A percentile compares a stretch with the other conserved stretches of the same genome.
Conservation (phyloP, 208 protist genomes). For the Blechomonas ayalai region DNA sequence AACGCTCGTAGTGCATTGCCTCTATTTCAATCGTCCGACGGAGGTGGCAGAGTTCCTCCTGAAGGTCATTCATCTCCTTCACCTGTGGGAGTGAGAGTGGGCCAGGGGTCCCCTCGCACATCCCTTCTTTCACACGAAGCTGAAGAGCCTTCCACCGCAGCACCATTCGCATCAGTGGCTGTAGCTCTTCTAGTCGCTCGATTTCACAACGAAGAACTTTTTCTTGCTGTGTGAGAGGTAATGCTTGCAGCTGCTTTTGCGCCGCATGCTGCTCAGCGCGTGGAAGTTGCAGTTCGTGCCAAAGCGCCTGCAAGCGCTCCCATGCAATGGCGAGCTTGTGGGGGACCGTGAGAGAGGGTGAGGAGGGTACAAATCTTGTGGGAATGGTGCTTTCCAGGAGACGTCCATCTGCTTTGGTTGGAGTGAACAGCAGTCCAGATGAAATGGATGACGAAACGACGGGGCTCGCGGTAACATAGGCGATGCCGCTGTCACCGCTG, state of each 20-base stretch:
- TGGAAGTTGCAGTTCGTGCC: conserved; percentile 44
- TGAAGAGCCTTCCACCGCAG: conserved; percentile 60
- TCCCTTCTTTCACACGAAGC: conserved; percentile 23
- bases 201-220: conserved; percentile 22
- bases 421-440: no score
- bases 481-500: no score
- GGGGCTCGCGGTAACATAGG: neutral
- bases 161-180: conserved; percentile 68
- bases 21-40: no score
- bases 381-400: no score
- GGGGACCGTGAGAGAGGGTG: neutral
- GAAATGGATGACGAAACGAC: neutral
- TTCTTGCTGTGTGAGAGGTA: conserved; percentile 4
- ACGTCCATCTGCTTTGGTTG: no score
- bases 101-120: no score
- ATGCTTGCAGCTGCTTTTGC: neutral
- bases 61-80: no score
- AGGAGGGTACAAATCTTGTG: no score
- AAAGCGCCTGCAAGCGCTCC: conserved; percentile 35
- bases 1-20: no score
- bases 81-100: no score
- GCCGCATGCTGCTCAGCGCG: conserved; percentile 2
- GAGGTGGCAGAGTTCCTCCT: no score
- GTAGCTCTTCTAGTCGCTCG: conserved; percentile 42
- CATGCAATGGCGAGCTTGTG: conserved; percentile 1